Base-by-base conservation (phyloP, 441 rosid genomes). In the Melastoma candidum region DNA sequence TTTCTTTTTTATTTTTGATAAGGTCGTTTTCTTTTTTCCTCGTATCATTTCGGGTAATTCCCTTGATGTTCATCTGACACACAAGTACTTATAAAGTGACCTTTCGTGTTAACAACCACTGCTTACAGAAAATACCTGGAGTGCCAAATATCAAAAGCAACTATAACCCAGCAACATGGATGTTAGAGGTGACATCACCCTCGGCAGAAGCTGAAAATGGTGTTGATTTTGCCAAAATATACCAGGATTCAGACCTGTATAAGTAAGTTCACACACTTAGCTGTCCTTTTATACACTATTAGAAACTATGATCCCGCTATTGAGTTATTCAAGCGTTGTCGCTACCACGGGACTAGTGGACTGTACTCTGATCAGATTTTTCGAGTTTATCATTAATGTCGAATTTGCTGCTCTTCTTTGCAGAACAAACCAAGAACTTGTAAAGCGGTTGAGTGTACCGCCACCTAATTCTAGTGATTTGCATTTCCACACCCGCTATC, bases 101-200 rank as follows among this genome's bases (percentile, higher is more conserved):
- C 12, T 6, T 22, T 11, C 63, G 43, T 53, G 36, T 29, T 24
- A 32, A 11, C 11, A 14, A 13, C 51, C 13, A 58, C 47, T 14
- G 4, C 26, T 9, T 36, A 57, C 69, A 80, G 85, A 25, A 64
- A 29, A 64, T 80, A 2, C 41, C 67, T 11, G 79, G 79, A 41
- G 76, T 75, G 52, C 49, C 60, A 7, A 73, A 69, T 69, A 80
- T 77, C 5, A 73, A 26, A 64, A 67, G 71, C 51, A 75, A 80
- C 26, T 78, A 70, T 36, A 80, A 83, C 56, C 82, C 87, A 32
- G 76, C 81, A 57, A 78, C 90, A 56, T 79, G 89, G 89, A 68
- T 79, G 75, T 59, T 82, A 50, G 83, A 79, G 46, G 71, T 74
- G 12, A 77, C 81, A 58, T 73, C 83, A 48, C 55, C 70, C 14